Base-by-base conservation (phyloP, 306 rosid species). In the Cucumis cinereus region DNA sequence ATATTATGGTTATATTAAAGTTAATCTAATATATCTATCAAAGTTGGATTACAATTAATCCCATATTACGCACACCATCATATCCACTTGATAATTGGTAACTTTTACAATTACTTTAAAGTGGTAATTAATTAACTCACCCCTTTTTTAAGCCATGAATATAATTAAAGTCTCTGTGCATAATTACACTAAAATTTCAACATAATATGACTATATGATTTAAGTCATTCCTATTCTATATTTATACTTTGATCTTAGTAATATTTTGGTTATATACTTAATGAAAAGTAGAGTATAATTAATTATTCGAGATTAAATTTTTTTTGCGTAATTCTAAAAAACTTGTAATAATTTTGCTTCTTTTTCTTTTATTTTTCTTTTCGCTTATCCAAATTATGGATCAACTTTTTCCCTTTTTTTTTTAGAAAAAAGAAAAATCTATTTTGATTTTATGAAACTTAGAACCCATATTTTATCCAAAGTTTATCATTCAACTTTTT, bases 51-150 rank as follows among this genome's bases (percentile, higher is more conserved):
- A 40, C 12, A 1, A 45, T 12, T 63, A 63, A 63, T 63, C n/a
- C 47, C 19, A 69, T 43, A 45, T 69, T 45, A 30, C 45, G 24
- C 75, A 47, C 75, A 47, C 22, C 57, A 70, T 70, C 36, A 70
- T 70, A 70, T 14, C 53, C 33, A 17, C 19, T 43, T 22, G 11
- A 71, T 71, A 47, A 71, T 49, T 45, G 43, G 59, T 71, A 49
- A 71, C 75, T 71, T 71, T 71, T 71, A 69, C 43, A 69, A 45
- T 69, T 69, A 69, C 54, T 45, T 67, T 67, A 40, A 67, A 20
- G 70, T 41, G 30, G 19, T 19, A 3, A 62, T 30, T 49, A 52
- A 57, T 49, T 14, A 20, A 20, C 13, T 35, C 23, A 38, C 17
- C 30, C 10, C 17, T 38, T 66, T 38, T 41, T 13, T 10, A 20